These are phyloP conservation scores for Thalassiosira ordinaria DNA, from an alignment of 352 stramenopile genomes.

Conservation along the genomic window DNA sequence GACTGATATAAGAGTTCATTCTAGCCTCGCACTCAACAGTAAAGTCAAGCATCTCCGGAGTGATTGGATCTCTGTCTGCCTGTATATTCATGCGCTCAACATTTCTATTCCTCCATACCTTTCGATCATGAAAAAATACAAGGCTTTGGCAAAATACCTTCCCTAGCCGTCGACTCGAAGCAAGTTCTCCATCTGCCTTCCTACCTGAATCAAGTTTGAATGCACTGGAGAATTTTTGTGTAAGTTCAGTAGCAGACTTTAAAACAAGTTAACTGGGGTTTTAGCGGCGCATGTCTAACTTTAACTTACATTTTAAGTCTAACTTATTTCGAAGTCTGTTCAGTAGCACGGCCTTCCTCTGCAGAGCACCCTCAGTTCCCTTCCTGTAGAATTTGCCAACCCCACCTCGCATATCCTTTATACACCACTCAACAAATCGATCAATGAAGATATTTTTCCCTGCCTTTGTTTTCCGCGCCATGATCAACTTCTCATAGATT, in stretches of 20 bases:
- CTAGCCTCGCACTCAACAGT: background rate
- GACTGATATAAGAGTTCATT: constrained; percentile 25
- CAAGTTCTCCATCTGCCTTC: background rate
- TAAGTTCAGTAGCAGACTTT: too few relatives aligned
- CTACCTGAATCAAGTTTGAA: too few relatives aligned
- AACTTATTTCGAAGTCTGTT: constrained; percentile 11
- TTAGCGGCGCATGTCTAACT: background rate
- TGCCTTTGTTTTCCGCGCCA: constrained; percentile 30
- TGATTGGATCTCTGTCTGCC: background rate
- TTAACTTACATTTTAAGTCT: background rate
- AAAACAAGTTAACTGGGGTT: too few relatives aligned
- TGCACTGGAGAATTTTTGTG: too few relatives aligned
- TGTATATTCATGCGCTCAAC: background rate
- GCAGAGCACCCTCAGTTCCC: background rate
- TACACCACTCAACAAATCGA: constrained; percentile 35
- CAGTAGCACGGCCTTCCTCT: constrained; percentile 9
- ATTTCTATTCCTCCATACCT: constrained; percentile 17
- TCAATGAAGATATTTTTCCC: constrained; percentile 34
- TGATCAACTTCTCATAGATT: constrained; percentile 32
- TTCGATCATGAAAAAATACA: constrained; percentile 5
- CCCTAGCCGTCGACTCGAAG: background rate
- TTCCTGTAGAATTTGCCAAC: constrained; percentile 29
- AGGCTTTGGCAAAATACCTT: constrained; percentile 17
- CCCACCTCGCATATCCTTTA: constrained; percentile 25
- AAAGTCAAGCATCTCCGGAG: constrained; percentile 16